Evolutionary conservation across 352 stramenopile species (phyloP).

Genomic region (Pythium brassicae): DNA sequence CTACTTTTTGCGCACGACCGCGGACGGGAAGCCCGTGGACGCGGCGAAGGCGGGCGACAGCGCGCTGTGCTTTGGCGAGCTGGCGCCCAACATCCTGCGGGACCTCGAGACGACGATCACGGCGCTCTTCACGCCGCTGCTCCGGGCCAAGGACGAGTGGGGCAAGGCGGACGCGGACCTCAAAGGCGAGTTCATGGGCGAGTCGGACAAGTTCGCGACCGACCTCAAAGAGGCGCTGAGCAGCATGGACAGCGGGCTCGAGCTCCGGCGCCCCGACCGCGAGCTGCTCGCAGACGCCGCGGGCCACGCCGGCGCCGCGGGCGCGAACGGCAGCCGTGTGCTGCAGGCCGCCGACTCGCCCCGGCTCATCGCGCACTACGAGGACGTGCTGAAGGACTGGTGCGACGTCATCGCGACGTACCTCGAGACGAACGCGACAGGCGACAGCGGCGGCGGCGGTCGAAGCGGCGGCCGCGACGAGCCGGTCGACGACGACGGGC

Average conservation of each 20-base stretch:
- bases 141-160: conserved; percentile 94
- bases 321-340: conserved; percentile 32
- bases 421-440: conserved; percentile 86
- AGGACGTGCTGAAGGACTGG: conserved; percentile 97
- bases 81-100: conserved; percentile 78
- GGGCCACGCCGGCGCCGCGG: conserved; percentile 31
- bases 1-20: conserved; percentile 74
- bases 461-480: conserved; percentile 18
- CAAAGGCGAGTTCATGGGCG: conserved; percentile 90
- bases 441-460: conserved; percentile 41
- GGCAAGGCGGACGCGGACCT: conserved; percentile 92
- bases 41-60: conserved; percentile 73
- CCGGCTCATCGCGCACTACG: conserved; percentile 91
- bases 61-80: conserved; percentile 77
- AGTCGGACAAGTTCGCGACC: conserved; percentile 93
- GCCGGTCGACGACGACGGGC: conserved; percentile 86
- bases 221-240: conserved; percentile 95
- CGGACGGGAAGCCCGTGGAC: conserved; percentile 73
- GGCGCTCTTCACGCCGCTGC: conserved; percentile 87
- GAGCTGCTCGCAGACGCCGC: conserved; percentile 63
- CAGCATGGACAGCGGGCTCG: conserved; percentile 93
- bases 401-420: conserved; percentile 95
- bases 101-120: conserved; percentile 80
- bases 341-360: conserved; percentile 85
- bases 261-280: conserved; percentile 86